Base-by-base conservation (phyloP, 257 asterid genomes). In the Salvia rosmarinus region DNA sequence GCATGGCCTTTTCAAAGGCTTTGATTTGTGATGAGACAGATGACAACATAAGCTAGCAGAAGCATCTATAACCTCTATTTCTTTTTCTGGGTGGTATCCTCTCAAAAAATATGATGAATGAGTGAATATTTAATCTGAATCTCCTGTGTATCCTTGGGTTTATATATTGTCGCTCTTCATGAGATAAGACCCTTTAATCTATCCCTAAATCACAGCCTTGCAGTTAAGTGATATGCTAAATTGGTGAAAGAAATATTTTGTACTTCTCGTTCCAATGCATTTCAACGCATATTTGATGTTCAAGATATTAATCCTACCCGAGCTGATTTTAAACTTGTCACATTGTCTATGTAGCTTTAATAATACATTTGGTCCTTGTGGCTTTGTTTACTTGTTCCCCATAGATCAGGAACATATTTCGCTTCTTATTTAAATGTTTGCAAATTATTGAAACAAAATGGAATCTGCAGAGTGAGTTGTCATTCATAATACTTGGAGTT, bases 1-100 rank as follows among this genome's bases (percentile, higher is more conserved):
- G 3, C 12, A 25, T 9, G 25, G 37, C 54, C 34, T 35, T 4
- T 69, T 25, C 28, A 57, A 62, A 78, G 73, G 78, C 69, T 16
- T 55, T 12, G 3, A 2, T 14, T 58, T 70, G 51, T 58, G 13
- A 30, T 43, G 16, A 50, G 17, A 40, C 30, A 40, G 52, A 63
- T 7, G 40, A 19, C n/a, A 4, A 17, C 49, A 21, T 13, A 13
- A 6, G 64, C 21, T 30, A 4, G 70, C 23, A 44, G 23, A 64
- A 43, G 13, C 40, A 14, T 43, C 39, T 20, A 4, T 62, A 19
- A 11, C 49, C 68, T 19, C 44, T 62, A n/a, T n/a, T n/a, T n/a
- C 32, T 62, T 34, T 61, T 61, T 35, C 25, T 23, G 32, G 23
- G 6, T 19, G 12, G 19, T 63, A 63, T 40, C 34, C 12, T 67